Evolutionary conservation across 805 yeast species (phyloP).

Genomic region (Yueomyces sp.): DNA sequence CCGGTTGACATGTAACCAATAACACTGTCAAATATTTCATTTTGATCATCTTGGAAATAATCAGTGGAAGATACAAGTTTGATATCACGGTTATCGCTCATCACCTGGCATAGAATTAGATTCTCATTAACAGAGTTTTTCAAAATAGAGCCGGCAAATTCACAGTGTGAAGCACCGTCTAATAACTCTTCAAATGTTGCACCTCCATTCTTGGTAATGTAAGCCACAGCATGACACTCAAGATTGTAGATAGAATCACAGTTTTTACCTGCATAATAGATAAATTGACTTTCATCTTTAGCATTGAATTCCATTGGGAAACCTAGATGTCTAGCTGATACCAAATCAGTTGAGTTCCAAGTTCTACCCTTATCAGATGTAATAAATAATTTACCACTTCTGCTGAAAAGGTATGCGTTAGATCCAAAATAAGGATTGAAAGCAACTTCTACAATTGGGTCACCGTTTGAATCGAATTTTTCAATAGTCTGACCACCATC

Average conservation of each 20-base stretch:
- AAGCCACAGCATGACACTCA: conserved; percentile 47
- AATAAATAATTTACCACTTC: conserved; percentile 34
- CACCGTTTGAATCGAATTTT: conserved; percentile 23
- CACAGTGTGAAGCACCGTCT: conserved; percentile 46
- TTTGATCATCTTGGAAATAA: conserved; percentile 30
- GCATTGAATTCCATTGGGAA: conserved; percentile 51
- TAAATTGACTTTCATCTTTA: conserved; percentile 38
- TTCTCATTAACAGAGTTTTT: conserved; percentile 32
- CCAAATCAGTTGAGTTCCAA: conserved; percentile 36
- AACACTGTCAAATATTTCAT: conserved; percentile 38
- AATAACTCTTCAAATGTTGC: conserved; percentile 39
- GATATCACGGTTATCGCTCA: conserved; percentile 22
- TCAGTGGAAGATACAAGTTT: conserved; percentile 39
- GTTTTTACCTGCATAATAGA: conserved; percentile 53
- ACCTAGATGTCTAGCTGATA: conserved; percentile 31
- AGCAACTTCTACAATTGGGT: conserved; percentile 38
- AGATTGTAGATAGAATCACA: conserved; percentile 36
- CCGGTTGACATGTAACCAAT: conserved; percentile 66
- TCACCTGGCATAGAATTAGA: conserved; percentile 52
- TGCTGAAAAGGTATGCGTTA: conserved; percentile 30
- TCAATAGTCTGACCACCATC: conserved; percentile 50
- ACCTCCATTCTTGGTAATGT: conserved; percentile 58
- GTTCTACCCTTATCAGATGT: conserved; percentile 58
- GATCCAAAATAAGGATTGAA: conserved; percentile 37
- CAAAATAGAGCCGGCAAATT: conserved; percentile 47